Base-by-base conservation (phyloP, 306 rosid genomes). In the Cicer judaicum region DNA sequence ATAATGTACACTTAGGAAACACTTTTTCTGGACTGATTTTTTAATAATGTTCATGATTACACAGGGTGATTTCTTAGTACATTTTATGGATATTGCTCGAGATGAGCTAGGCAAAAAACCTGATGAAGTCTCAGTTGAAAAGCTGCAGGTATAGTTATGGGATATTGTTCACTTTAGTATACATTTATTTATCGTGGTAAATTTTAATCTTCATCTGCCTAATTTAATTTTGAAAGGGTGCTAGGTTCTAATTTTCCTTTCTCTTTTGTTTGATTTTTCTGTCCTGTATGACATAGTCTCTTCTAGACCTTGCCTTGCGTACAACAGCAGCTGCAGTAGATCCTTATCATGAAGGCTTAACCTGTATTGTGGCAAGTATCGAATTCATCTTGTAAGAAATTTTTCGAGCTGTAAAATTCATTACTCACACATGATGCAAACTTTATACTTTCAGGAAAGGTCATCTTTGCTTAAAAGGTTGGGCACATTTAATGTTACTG, bases 11-110 rank as follows among this genome's bases (percentile, higher is more conserved):
- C 44, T 75, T 69, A 10, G 10, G 49, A 74, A 43, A 41, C 18
- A 43, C 41, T 53, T 21, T 88, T 38, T 76, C 29, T 54, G 56
- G 42, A 57, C 68, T 14, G 16, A 41, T 57, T 41, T 43, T 77
- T 36, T 29, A 13, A 12, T 74, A 9, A 40, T 69, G 55, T 41
- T 57, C 62, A 82, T 75, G 70, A 64, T 64, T 62, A 48, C 80
- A 54, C 90, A 94, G 98, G 98, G 97, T 77, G 98, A 94, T 86
- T 94, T 91, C 89, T 88, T 94, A 79, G 98, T 94, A 68, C 96
- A 94, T 85, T 94, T 94, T 81, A 91, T 91, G 98, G 98, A 94
- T 86, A 94, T 94, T 67, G 94, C 98, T 73, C 87, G 90, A 65
- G 97, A 94, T 68, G 98, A 94, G 79, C 88, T 94, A 40, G 64